These are phyloP conservation scores for Paralagenidium karlingii DNA, from an alignment of 352 stramenopile species.

Conservation along the genomic window DNA sequence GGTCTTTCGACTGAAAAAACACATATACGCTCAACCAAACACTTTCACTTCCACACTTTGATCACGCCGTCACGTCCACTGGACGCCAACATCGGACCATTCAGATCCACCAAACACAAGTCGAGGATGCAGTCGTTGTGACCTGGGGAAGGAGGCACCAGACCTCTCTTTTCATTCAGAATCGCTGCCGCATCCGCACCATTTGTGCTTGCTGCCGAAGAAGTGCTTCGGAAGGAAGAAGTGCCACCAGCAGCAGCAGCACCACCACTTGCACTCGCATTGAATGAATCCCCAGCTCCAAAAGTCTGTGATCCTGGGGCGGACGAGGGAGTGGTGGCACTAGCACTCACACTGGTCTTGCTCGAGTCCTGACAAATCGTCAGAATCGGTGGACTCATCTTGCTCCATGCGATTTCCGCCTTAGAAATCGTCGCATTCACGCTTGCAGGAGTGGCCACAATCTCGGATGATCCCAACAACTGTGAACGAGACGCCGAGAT, in stretches of 20 bases:
- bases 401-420: slow-evolving; percentile 79
- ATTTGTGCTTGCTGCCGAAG: slow-evolving; percentile 7
- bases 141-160: slow-evolving; percentile 71
- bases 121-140: slow-evolving; percentile 94
- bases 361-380: slow-evolving; percentile 79
- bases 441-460: slow-evolving; percentile 3
- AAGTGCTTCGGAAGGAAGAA: slow-evolving; percentile 26
- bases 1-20: too few relatives aligned
- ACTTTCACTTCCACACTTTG: slow-evolving; percentile 90
- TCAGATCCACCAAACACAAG: slow-evolving; percentile 89
- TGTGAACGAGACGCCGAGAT: too few relatives aligned
- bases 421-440: slow-evolving; percentile 40
- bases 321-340: too few relatives aligned
- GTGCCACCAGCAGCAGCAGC: slow-evolving; percentile 25
- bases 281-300: slow-evolving; percentile 17
- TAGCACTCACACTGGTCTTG: background rate
- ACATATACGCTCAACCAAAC: too few relatives aligned
- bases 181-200: slow-evolving; percentile 52
- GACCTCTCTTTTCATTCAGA: slow-evolving; percentile 81
- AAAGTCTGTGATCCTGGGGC: too few relatives aligned
- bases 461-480: too few relatives aligned
- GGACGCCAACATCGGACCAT: slow-evolving; percentile 86
- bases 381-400: slow-evolving; percentile 69
- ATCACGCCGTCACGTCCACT: slow-evolving; percentile 91
- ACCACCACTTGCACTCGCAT: slow-evolving; percentile 29